Evolutionary conservation across 2,329 filamentous ascomycete genomes (phyloP), one percentile per base, ranked within the genome.

Genomic region (Pseudocercospora ulei): DNA sequence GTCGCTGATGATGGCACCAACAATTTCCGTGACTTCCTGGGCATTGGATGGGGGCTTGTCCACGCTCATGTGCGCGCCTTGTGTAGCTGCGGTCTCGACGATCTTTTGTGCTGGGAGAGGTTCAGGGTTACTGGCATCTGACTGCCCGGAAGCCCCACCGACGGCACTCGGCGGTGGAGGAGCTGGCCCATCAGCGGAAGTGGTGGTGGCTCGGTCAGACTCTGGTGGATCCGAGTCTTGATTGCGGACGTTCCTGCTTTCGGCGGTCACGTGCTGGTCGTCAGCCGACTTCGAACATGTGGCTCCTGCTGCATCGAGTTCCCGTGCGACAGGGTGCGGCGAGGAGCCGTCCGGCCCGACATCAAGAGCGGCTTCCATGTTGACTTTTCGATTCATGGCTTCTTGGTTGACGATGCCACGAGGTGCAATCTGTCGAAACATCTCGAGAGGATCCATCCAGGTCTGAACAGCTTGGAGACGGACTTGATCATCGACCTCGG

Each of bases 381-480:
- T 48, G 30, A 66, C 54, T 7, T 54, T 57, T 41, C 58, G 55
- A 25, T 59, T 56, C 28, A 66, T 56, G 4, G 54, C 51, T 33
- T 66, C 59, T 45, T 64, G 68, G 54, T 64, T 66, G 33, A 69
- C 65, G 14, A 68, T 59, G 5, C 69, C 68, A 8, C 65, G 51
- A 0, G 67, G 66, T 1, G 68, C 68, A 34, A 80, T 79, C 61
- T 80, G 76, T 3, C 73, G 64, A 54, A 80, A 80, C 75, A 80
- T 77, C 25, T 75, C 69, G 54, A 78, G 60, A 0, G 77, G 73
- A 51, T 80, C 76, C 48, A 77, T 79, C 69, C 73, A 80, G 0
- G 75, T 76, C 44, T 79, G 72, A 3, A 80, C 64, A 11, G 62
- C 64, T 47, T 72, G 66, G 2, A 81, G 59, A 42, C 74, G 70